Conservation (phyloP, 768 basidiomycete genomes). For the Chiua virens region DNA sequence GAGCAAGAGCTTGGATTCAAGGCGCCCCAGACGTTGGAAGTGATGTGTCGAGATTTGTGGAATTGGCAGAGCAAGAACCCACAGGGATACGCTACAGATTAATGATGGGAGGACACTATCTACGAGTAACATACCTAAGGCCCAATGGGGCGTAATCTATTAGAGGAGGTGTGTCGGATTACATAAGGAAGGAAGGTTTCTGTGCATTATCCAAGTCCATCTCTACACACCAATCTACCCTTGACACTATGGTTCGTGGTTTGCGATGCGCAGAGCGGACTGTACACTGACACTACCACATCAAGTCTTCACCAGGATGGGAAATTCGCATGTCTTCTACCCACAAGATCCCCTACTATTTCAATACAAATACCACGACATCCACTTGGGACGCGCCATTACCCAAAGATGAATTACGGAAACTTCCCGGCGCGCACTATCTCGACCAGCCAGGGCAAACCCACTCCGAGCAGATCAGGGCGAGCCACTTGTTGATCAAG, state of each 20-base stretch:
- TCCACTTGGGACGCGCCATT: slow-evolving; percentile 83
- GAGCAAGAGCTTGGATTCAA: slow-evolving; percentile 92
- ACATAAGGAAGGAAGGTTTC: background rate
- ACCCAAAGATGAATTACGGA: slow-evolving; percentile 54
- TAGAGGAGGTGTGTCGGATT: no score
- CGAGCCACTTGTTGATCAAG: slow-evolving; percentile 95
- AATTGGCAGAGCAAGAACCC: slow-evolving; percentile 98
- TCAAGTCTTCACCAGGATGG: slow-evolving; percentile 46
- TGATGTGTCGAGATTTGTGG: slow-evolving; percentile 97
- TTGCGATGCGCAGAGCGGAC: background rate
- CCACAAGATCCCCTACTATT: slow-evolving; percentile 82
- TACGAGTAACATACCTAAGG: slow-evolving; percentile 22
- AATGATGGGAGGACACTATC: slow-evolving; percentile 13
- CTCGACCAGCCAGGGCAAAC: slow-evolving; percentile 57
- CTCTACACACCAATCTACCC: slow-evolving; percentile 9
- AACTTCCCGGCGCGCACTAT: slow-evolving; percentile 69
- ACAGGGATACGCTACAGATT: slow-evolving; percentile 55
- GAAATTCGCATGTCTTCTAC: slow-evolving; percentile 87
- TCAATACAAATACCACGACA: slow-evolving; percentile 63
- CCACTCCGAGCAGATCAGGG: slow-evolving; percentile 62
- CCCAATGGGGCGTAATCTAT: background rate
- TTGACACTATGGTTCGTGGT: slow-evolving; percentile 24
- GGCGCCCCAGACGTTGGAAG: slow-evolving; percentile 75
- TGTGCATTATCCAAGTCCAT: background rate
- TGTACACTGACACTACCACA: slow-evolving; percentile 8